Conservation (phyloP, 2,329 filamentous ascomycete species). For the Colletotrichum abscissum region DNA sequence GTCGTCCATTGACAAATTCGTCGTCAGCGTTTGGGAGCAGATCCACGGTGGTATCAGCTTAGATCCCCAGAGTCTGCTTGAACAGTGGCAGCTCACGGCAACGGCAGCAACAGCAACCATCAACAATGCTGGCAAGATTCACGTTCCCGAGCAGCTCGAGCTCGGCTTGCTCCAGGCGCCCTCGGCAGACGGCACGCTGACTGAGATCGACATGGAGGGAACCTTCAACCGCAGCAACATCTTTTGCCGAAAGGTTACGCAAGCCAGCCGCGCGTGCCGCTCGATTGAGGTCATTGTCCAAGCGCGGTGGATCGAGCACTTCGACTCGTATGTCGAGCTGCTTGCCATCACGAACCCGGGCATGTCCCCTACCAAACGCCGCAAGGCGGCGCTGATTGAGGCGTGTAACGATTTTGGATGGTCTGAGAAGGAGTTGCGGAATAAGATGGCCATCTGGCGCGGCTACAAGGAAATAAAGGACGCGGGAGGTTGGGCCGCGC, state of each 20-base stretch:
- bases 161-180: conserved; percentile 31
- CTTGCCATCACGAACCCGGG: conserved; percentile 51
- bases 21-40: conserved; percentile 48
- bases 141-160: conserved; percentile 32
- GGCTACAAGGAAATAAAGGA: conserved; percentile 70
- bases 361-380: conserved; percentile 57
- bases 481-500: conserved; percentile 64
- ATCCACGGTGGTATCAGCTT: conserved; percentile 44
- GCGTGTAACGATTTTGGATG: conserved; percentile 65
- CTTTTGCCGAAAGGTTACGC: conserved; percentile 46
- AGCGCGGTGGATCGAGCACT: conserved; percentile 66
- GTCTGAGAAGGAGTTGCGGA: conserved; percentile 68
- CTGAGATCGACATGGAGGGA: conserved; percentile 27
- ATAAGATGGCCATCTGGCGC: conserved; percentile 62
- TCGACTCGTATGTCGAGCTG: conserved; percentile 60
- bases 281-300: conserved; percentile 70
- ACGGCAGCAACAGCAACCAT: conserved; percentile 36
- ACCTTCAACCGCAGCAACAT: conserved; percentile 46
- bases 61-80: conserved; percentile 43
- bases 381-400: conserved; percentile 63
- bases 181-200: conserved; percentile 10
- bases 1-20: conserved; percentile 43
- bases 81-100: conserved; percentile 40
- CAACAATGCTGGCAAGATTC: conserved; percentile 33
- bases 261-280: conserved; percentile 62